A percentile compares a stretch with the other conserved stretches of the same genome.
Evolutionary conservation across 164 flowering plant species (phyloP).

Genomic region (Dillenia suffruticosa): DNA sequence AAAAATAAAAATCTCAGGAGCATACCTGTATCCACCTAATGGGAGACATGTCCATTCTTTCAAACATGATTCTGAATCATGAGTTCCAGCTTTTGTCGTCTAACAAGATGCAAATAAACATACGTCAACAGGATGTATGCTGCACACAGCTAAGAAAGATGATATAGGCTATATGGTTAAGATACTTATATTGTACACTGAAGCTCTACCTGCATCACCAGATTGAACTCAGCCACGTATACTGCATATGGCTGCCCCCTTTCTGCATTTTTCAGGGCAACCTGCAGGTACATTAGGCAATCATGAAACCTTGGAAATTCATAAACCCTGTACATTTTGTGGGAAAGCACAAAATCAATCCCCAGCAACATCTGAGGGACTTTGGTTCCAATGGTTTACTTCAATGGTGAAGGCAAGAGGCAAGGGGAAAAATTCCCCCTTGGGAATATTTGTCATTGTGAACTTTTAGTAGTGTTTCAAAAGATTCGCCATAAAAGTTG

Average conservation of each 20-base stretch:
- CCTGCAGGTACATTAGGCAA: constrained; percentile 31
- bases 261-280: constrained; percentile 46
- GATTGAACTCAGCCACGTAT: constrained; percentile 80
- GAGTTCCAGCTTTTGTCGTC: constrained; percentile 90
- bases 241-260: constrained; percentile 29
- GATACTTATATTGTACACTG: no score
- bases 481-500: no score
- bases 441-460: no score
- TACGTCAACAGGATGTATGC: no score
- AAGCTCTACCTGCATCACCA: constrained; percentile 81
- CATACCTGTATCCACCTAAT: constrained; percentile 96
- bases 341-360: no score
- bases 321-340: no score
- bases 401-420: no score
- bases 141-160: neutral
- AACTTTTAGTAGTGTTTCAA: no score
- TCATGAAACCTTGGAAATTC: no score
- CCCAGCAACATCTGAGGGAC: no score
- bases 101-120: constrained; percentile 18
- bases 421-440: no score
- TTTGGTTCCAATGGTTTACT: no score
- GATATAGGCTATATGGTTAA: neutral
- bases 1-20: constrained; percentile 1
- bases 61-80: constrained; percentile 85
- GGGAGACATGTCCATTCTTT: constrained; percentile 82